These are phyloP conservation scores for Rossbeevera mucosa DNA, from an alignment of 768 basidiomycete species.

Conservation along the genomic window DNA sequence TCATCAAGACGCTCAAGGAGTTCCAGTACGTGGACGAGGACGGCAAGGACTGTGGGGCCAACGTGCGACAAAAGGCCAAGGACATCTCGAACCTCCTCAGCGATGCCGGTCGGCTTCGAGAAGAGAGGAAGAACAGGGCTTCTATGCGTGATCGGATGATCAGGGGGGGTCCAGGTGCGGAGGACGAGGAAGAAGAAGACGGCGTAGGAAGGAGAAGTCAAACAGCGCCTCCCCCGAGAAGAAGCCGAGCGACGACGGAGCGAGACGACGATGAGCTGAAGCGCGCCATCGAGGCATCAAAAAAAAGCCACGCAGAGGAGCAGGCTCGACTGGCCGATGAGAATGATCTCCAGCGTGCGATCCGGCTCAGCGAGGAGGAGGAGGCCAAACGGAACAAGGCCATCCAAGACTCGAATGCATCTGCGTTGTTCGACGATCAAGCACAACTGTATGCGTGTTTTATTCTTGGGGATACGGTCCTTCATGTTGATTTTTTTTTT, in stretches of 20 bases:
- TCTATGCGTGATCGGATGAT: constrained; percentile 95
- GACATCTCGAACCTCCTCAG: constrained; percentile 92
- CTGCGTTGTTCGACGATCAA: constrained; percentile 81
- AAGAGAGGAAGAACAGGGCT: constrained; percentile 79
- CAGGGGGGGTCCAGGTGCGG: constrained; percentile 45
- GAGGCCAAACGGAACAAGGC: constrained; percentile 71
- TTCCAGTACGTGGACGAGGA: constrained; percentile 96
- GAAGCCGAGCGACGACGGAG: constrained; percentile 21
- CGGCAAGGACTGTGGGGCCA: constrained; percentile 97
- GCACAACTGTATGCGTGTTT: constrained; percentile 64
- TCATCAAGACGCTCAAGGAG: constrained; percentile 98
- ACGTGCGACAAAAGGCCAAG: constrained; percentile 95
- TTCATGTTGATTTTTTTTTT: constrained; percentile 1
- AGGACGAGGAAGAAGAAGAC: constrained; percentile 29
- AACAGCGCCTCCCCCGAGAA: constrained; percentile 11
- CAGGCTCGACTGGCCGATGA: constrained; percentile 64
- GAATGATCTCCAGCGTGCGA: constrained; percentile 75
- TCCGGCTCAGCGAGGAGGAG: constrained; percentile 87
- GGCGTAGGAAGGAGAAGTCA: constrained; percentile 4
- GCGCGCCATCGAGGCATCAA: constrained; percentile 87
- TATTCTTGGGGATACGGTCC: constrained; percentile 1
- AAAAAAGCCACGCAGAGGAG: constrained; percentile 66
- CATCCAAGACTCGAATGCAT: constrained; percentile 67
- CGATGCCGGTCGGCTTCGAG: constrained; percentile 80
- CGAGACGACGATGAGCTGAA: constrained; percentile 80